Conservation (phyloP, 345 rosid species). For the Lenwebbia sp. region DNA sequence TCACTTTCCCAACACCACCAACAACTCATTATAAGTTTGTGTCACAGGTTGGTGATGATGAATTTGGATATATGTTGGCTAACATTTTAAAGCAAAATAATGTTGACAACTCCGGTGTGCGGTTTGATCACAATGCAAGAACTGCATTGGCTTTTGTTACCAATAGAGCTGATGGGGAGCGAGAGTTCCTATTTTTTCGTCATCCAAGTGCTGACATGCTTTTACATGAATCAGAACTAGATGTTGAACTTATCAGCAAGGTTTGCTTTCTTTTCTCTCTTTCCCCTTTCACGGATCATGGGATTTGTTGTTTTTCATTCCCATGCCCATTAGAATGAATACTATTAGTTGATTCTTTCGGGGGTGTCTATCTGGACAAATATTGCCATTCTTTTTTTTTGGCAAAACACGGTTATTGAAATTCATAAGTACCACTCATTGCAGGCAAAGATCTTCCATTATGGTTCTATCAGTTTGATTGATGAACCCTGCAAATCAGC, state of each 20-base stretch:
- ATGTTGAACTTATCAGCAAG: constrained; percentile 55
- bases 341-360: not conserved
- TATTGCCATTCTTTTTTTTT: not conserved
- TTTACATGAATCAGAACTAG: constrained; percentile 76
- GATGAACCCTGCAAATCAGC: constrained; percentile 87
- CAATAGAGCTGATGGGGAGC: constrained; percentile 82
- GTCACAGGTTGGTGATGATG: constrained; percentile 71
- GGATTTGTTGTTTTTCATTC: not conserved
- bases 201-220: constrained; percentile 99
- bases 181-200: constrained; percentile 93
- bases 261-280: constrained; percentile 14
- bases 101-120: constrained; percentile 72
- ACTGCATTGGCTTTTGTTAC: constrained; percentile 96
- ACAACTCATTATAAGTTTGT: not conserved
- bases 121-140: constrained; percentile 67
- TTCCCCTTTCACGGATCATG: not conserved
- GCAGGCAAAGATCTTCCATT: constrained; percentile 92
- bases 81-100: constrained; percentile 65
- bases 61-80: constrained; percentile 89
- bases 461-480: constrained; percentile 94
- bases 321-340: not conserved
- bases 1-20: not conserved
- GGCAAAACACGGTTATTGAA: not conserved
- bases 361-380: not conserved
- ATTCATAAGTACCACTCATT: not conserved